Conservation (phyloP, 1,139 yeast species). For the Blastobotrys capitulatus region DNA sequence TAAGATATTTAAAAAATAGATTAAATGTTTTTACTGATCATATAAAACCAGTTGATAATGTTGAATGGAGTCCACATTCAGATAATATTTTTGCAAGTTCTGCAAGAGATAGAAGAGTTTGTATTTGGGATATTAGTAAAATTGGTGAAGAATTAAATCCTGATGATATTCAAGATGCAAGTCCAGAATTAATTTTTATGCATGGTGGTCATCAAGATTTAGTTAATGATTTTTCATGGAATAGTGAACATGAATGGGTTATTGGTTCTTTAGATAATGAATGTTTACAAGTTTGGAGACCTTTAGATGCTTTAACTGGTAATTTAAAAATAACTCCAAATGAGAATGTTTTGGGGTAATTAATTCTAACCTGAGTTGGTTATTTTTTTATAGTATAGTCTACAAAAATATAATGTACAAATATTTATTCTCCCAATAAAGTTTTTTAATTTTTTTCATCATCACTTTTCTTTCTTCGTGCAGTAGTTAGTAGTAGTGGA, state of each 20-base stretch:
- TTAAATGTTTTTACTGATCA: constrained; percentile 42
- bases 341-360: neutral
- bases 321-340: neutral
- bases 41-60: constrained; percentile 54
- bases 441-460: too few relatives aligned
- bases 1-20: constrained; percentile 40
- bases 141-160: constrained; percentile 33
- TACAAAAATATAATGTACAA: too few relatives aligned
- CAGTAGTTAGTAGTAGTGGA: too few relatives aligned
- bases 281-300: constrained; percentile 72
- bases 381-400: too few relatives aligned
- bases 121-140: constrained; percentile 56
- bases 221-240: constrained; percentile 83
- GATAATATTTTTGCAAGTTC: constrained; percentile 62
- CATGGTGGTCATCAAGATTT: constrained; percentile 92
- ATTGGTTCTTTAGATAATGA: constrained; percentile 81
- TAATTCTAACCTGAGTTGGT: neutral
- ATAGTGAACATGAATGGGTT: constrained; percentile 63
- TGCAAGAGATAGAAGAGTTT: constrained; percentile 68
- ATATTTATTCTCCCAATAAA: neutral
- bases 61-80: constrained; percentile 70
- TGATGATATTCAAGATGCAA: constrained; percentile 28
- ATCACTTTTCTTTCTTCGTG: too few relatives aligned
- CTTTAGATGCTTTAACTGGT: constrained; percentile 9
- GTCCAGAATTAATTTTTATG: constrained; percentile 49